Evolutionary conservation across 2,329 filamentous ascomycete genomes (phyloP).

Genomic region (Hymenoscyphus scutula): DNA sequence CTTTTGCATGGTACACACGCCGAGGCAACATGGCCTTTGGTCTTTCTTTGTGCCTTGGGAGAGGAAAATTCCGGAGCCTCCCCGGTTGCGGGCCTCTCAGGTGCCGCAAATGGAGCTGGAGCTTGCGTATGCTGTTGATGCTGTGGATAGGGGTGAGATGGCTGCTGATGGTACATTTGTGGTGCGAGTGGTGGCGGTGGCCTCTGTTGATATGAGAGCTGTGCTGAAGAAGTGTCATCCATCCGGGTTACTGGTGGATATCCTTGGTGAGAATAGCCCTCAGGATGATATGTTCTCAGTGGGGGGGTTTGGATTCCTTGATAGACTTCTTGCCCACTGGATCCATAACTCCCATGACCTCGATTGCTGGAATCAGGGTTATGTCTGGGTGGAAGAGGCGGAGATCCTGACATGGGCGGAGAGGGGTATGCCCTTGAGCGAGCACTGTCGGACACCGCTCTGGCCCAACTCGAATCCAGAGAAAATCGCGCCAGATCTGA

Average conservation of each 20-base stretch:
- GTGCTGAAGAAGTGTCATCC: conserved; percentile 23
- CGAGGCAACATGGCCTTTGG: conserved; percentile 79
- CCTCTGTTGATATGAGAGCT: conserved; percentile 24
- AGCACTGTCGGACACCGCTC: conserved; percentile 54
- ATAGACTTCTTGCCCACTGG: conserved; percentile 51
- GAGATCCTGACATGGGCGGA: conserved; percentile 73
- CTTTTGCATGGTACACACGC: conserved; percentile 84
- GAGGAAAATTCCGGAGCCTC: conserved; percentile 51
- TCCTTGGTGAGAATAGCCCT: conserved; percentile 39
- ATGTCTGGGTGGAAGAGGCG: conserved; percentile 57
- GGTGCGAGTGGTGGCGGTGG: conserved; percentile 22
- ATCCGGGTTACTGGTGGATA: conserved; percentile 25
- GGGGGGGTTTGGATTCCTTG: conserved; percentile 39
- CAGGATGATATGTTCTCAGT: conserved; percentile 28
- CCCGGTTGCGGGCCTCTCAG: conserved; percentile 38
- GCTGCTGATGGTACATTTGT: conserved; percentile 27
- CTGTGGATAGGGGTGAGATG: conserved; percentile 24
- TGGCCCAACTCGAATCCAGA: conserved; percentile 55
- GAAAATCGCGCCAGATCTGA: conserved; percentile 53
- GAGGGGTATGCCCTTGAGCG: conserved; percentile 63
- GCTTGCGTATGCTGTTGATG: conserved; percentile 27
- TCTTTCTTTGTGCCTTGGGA: conserved; percentile 63
- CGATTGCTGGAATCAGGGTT: conserved; percentile 56
- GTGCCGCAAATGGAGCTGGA: conserved; percentile 27
- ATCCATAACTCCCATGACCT: conserved; percentile 46